Base-by-base conservation (phyloP, 768 basidiomycete species). In the Flagelloscypha sp. region DNA sequence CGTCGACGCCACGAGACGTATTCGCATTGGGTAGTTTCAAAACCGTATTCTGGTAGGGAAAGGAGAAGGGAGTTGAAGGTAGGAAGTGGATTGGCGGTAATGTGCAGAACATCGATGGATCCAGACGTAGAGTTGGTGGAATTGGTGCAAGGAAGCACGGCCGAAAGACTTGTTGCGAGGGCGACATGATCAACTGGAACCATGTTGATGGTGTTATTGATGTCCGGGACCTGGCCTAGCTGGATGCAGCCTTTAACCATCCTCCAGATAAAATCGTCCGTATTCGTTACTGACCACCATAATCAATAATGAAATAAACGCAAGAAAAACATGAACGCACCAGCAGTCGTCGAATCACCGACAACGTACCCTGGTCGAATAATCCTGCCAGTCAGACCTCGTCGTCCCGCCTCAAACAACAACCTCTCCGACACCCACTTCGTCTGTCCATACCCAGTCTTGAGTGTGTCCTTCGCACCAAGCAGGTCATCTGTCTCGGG, bases 371-470 rank as follows among this genome's bases (percentile, higher is more conserved):
- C 92, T 0, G 95, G 90, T 8, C 95, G 79, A 3, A 99, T 62
- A 42, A 95, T 89, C 47, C 85, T 79, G 1, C 90, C 90, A 6
- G 65, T 66, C 41, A 98, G 59, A 1, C 95, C 95, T 24, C 90
- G 70, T 46, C 70, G 76, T 2, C 86, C 90, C 13, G 93, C 95
- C 50, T 94, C 92, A 48, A 89, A 82, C 20, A 99, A 62, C 6
- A 99, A 58, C 55, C 90, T 94, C 59, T 99, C 95, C 1, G 89
- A 84, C 0, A 99, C 95, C 95, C 95, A 99, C 60, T 99, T 99
- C 23, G 78, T 82, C 63, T 99, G 95, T 5, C 94, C 92, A 56
- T 99, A 99, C 0, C 95, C 95, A 0, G 86, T 86, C 56, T 84
- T 84, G 34, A 98, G 66, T 1, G 74, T 65, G 0, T 55, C 56